Percentiles rank a stretch among this genome's conserved stretches.
Evolutionary conservation across 2,329 filamentous ascomycete genomes (phyloP).

Genomic region (Fusarium graminum): DNA sequence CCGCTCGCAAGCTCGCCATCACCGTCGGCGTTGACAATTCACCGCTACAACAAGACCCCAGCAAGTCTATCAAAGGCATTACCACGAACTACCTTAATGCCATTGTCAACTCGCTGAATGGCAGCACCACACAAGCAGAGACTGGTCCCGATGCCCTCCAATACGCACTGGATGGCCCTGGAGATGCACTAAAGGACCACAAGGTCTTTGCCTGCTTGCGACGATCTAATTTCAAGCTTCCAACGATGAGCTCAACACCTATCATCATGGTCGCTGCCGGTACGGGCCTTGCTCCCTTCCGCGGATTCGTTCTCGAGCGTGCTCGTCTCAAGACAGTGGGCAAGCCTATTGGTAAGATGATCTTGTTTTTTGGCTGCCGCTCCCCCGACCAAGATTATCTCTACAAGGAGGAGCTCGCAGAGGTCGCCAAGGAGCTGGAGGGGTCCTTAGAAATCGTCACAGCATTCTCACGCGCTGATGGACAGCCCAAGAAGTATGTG

Average conservation of each 20-base stretch:
- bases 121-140: not conserved
- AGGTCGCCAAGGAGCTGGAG: slow-evolving; percentile 32
- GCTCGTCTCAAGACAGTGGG: slow-evolving; percentile 40
- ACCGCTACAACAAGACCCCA: slow-evolving; percentile 27
- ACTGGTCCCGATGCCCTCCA: not conserved
- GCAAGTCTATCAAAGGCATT: slow-evolving; percentile 37
- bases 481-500: slow-evolving; percentile 52
- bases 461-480: slow-evolving; percentile 37
- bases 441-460: slow-evolving; percentile 36
- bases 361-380: slow-evolving; percentile 72
- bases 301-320: slow-evolving; percentile 48
- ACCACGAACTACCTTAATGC: slow-evolving; percentile 49
- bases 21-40: slow-evolving; percentile 42
- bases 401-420: slow-evolving; percentile 61
- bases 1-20: slow-evolving; percentile 44
- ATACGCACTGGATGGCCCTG: slow-evolving; percentile 38
- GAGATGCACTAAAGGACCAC: slow-evolving; percentile 24
- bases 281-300: slow-evolving; percentile 62
- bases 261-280: slow-evolving; percentile 66
- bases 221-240: slow-evolving; percentile 61
- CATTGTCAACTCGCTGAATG: slow-evolving; percentile 31
- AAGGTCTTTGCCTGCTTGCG: slow-evolving; percentile 45
- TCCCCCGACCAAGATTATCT: slow-evolving; percentile 65
- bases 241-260: slow-evolving; percentile 57
- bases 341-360: slow-evolving; percentile 41